phyloP scores from a whole-genome alignment of 2,329 filamentous ascomycete species.

The Colletotrichum siamense region DNA sequence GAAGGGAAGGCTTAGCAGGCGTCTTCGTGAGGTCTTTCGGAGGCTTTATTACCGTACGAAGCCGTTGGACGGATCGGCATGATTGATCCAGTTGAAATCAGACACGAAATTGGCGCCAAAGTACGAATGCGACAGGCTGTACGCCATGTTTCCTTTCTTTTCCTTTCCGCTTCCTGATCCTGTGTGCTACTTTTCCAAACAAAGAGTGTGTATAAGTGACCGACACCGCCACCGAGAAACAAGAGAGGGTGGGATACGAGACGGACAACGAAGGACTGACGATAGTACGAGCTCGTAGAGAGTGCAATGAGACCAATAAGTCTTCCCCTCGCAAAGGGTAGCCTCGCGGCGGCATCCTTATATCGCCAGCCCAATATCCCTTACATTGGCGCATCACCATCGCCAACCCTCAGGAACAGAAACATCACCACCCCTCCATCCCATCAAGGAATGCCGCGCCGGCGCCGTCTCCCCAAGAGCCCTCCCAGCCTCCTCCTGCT shows the following conservation, averaged over 20 bases:
- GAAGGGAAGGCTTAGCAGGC: not conserved
- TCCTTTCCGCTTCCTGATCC: not conserved
- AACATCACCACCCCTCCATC: not conserved
- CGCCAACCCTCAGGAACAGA: not conserved
- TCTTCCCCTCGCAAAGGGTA: not conserved
- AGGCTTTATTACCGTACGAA: conserved; percentile 61
- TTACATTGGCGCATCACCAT: conserved; percentile 3
- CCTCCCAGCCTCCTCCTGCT: not conserved
- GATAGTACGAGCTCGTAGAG: not conserved
- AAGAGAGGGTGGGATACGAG: not conserved
- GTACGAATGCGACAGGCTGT: conserved; percentile 49
- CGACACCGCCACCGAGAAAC: not conserved
- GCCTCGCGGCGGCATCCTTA: not conserved
- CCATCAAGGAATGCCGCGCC: not conserved
- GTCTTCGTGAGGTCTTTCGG: not conserved
- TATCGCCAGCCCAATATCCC: not conserved
- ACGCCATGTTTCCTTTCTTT: conserved; percentile 27
- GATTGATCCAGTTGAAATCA: conserved; percentile 56
- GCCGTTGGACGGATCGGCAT: conserved; percentile 67
- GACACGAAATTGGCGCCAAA: conserved; percentile 47
- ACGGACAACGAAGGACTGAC: conserved; percentile 7
- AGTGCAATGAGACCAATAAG: not conserved
- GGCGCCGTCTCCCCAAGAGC: not conserved
- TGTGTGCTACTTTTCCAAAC: not conserved
- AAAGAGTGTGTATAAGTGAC: not conserved